Conservation (phyloP, 139 green algal genomes). For the Helicosporidium sp. region DNA sequence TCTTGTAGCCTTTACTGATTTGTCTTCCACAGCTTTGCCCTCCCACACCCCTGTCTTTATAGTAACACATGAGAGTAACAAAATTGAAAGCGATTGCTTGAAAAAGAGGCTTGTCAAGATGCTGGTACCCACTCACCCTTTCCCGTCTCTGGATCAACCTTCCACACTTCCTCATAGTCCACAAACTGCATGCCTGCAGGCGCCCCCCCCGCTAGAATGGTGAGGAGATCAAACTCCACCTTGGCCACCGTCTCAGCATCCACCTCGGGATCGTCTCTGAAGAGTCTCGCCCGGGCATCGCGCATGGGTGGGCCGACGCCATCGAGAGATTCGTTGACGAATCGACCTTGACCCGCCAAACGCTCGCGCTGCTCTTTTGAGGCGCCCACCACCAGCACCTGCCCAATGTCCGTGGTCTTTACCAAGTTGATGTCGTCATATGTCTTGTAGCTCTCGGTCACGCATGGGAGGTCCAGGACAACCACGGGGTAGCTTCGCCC, state of each 20-base stretch:
- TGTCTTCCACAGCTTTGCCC: neutral
- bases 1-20: neutral
- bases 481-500: constrained; percentile 25
- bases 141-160: constrained; percentile 25
- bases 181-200: constrained; percentile 40
- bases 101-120: neutral
- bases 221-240: constrained; percentile 39
- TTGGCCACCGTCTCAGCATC: constrained; percentile 11
- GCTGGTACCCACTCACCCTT: constrained; percentile 24
- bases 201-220: constrained; percentile 36
- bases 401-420: constrained; percentile 66
- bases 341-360: no score
- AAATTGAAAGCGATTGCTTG: neutral
- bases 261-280: constrained; percentile 27
- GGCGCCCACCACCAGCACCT: constrained; percentile 42
- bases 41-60: no score
- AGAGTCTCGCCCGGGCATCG: constrained; percentile 39
- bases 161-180: constrained; percentile 63
- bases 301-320: constrained; percentile 56
- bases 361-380: no score
- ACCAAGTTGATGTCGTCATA: constrained; percentile 79
- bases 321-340: constrained; percentile 18
- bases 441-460: constrained; percentile 82
- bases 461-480: constrained; percentile 57
- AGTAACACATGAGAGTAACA: no score